A percentile compares a stretch with the other conserved stretches of the same genome.
Conservation (phyloP, 805 yeast species). For the Candida caryicola region DNA sequence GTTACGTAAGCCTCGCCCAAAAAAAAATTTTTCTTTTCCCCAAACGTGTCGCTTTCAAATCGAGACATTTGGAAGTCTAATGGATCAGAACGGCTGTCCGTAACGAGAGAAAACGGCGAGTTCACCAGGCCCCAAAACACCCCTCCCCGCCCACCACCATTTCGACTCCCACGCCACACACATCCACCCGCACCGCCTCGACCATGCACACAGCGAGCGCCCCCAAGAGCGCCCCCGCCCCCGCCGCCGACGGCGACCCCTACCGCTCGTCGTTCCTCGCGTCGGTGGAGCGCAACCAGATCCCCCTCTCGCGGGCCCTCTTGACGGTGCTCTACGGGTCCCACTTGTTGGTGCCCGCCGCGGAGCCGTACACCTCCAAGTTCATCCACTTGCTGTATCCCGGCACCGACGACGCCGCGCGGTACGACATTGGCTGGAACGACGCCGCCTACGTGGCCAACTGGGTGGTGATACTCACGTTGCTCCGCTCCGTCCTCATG, state of each 20-base stretch:
- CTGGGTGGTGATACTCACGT: conserved; percentile 54
- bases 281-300: conserved; percentile 35
- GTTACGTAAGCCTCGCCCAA: not conserved
- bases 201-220: not conserved
- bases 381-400: conserved; percentile 36
- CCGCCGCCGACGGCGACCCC: too few species aligned
- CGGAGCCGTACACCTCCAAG: conserved; percentile 29
- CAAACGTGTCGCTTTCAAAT: not conserved
- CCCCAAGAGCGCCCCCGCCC: not conserved
- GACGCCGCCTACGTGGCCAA: conserved; percentile 54
- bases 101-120: not conserved
- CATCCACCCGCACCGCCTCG: not conserved
- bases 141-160: not conserved
- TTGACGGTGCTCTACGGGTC: conserved; percentile 24
- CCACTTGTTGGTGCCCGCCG: conserved; percentile 21
- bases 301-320: conserved; percentile 29
- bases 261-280: conserved; percentile 28
- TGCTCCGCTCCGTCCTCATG: conserved; percentile 62
- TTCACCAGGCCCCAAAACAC: not conserved
- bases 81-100: not conserved
- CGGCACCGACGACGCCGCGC: not conserved
- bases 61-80: not conserved
- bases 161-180: not conserved
- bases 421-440: conserved; percentile 54
- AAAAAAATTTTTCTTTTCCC: not conserved